These are phyloP conservation scores for Phytophthora pinifolia DNA, from an alignment of 352 stramenopile genomes.

Conservation along the genomic window DNA sequence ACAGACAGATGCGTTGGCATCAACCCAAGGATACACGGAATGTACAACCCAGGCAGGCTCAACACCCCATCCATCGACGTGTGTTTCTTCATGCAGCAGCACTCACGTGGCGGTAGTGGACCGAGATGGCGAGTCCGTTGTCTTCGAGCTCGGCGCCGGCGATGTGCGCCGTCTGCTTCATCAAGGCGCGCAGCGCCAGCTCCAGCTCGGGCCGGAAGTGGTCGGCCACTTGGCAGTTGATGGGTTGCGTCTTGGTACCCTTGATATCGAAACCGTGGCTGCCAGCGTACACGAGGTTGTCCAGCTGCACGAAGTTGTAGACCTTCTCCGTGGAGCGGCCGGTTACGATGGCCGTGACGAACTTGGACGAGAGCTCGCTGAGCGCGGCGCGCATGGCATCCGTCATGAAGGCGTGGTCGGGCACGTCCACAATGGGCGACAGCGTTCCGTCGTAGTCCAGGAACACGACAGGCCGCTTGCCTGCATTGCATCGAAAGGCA, in stretches of 20 bases:
- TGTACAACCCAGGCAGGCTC: conserved; percentile 12
- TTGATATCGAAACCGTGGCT: conserved; percentile 86
- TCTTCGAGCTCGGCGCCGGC: conserved; percentile 69
- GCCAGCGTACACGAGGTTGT: conserved; percentile 78
- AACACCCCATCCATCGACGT: conserved; percentile 5
- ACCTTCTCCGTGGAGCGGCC: conserved; percentile 76
- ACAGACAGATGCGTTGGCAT: conserved; percentile 21
- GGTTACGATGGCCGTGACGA: conserved; percentile 74
- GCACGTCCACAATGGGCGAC: conserved; percentile 78
- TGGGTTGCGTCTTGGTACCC: conserved; percentile 50
- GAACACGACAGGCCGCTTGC: conserved; percentile 70
- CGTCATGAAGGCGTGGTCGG: conserved; percentile 66
- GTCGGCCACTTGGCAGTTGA: conserved; percentile 59
- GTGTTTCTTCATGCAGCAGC: conserved; percentile 3
- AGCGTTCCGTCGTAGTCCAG: conserved; percentile 80
- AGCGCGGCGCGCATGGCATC: conserved; percentile 62
- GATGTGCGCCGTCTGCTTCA: conserved; percentile 41
- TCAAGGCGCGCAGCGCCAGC: conserved; percentile 39
- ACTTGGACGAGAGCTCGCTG: conserved; percentile 61
- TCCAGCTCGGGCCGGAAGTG: conserved; percentile 52
- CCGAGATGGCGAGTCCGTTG: conserved; percentile 73
- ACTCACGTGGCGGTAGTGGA: conserved; percentile 77
- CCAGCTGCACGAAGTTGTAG: conserved; percentile 74
- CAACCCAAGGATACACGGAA: conserved; percentile 7
- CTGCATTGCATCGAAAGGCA: conserved; percentile 23